These are phyloP conservation scores for Rhinocladiella similis DNA, from an alignment of 2,329 filamentous ascomycete genomes.

Conservation along the genomic window DNA sequence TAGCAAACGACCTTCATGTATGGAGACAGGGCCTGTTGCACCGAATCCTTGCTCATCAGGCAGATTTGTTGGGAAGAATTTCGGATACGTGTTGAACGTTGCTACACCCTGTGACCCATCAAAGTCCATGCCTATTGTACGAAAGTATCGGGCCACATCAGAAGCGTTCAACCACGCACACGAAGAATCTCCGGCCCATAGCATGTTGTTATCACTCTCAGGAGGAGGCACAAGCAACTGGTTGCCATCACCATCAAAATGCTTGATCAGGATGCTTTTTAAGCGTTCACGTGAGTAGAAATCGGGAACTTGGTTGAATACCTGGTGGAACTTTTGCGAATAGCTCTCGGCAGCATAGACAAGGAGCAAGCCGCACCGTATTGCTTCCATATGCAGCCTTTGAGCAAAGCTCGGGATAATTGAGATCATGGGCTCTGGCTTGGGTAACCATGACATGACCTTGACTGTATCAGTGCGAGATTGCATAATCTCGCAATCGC, in stretches of 20 bases:
- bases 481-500: not conserved
- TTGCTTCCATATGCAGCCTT: constrained; percentile 3
- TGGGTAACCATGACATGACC: not conserved
- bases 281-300: not conserved
- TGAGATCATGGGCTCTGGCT: not conserved
- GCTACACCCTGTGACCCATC: not conserved
- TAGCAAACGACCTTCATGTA: not conserved
- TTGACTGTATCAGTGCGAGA: not conserved
- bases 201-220: not conserved
- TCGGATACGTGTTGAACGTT: not conserved
- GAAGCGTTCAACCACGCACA: constrained; percentile 2
- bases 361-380: not conserved
- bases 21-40: not conserved
- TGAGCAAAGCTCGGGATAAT: not conserved
- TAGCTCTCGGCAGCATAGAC: not conserved
- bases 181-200: not conserved
- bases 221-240: constrained; percentile 1
- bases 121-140: constrained; percentile 1
- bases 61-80: not conserved
- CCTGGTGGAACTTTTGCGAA: not conserved
- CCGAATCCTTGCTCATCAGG: not conserved
- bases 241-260: not conserved
- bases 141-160: constrained; percentile 2
- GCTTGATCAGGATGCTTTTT: not conserved
- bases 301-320: not conserved